Conservation (phyloP, 108 stramenopile genomes). For the Halocafeteria seosinensis region DNA sequence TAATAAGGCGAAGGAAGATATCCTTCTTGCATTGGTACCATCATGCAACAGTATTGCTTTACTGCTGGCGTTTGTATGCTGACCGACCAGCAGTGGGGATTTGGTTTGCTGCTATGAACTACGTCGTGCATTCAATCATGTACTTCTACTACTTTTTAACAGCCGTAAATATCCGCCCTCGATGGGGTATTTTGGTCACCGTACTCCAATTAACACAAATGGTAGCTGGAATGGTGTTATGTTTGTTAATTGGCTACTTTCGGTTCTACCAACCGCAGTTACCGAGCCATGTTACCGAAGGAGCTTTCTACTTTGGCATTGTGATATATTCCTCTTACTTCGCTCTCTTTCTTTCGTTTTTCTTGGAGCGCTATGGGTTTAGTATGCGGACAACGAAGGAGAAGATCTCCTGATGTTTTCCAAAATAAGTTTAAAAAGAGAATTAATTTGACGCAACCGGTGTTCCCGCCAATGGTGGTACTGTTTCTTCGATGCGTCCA, state of each 20-base stretch:
- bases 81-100: slow-evolving; percentile 64
- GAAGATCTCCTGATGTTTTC: no score
- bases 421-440: no score
- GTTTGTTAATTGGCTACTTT: slow-evolving; percentile 46
- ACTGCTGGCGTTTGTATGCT: slow-evolving; percentile 88
- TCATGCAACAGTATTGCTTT: slow-evolving; percentile 82
- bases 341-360: background rate
- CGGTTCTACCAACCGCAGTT: background rate
- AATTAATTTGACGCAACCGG: no score
- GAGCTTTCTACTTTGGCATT: background rate
- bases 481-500: no score
- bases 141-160: slow-evolving; percentile 92
- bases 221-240: slow-evolving; percentile 66
- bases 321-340: slow-evolving; percentile 12
- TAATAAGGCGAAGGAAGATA: slow-evolving; percentile 76
- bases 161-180: slow-evolving; percentile 33
- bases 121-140: slow-evolving; percentile 91
- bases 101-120: slow-evolving; percentile 98
- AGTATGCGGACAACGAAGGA: no score
- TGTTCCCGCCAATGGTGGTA: no score
- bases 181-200: slow-evolving; percentile 63
- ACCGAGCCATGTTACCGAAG: background rate
- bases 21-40: slow-evolving; percentile 97
- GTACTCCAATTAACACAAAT: slow-evolving; percentile 72
- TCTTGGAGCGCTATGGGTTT: background rate